Evolutionary conservation across 495 filamentous ascomycete genomes (phyloP).

Genomic region (Clohesyomyces aquaticus): DNA sequence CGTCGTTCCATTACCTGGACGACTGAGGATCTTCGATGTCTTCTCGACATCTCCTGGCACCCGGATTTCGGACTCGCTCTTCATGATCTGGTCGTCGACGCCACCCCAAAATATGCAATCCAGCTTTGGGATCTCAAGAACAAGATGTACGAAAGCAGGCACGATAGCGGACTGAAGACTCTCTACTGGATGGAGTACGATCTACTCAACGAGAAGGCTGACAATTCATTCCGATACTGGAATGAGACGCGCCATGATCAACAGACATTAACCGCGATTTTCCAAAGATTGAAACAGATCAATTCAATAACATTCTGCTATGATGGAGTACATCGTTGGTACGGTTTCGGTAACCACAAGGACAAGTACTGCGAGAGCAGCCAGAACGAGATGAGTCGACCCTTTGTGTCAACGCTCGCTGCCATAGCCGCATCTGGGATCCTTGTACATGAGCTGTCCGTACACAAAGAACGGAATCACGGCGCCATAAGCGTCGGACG

Average conservation of each 20-base stretch:
- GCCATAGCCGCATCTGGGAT: slow-evolving; percentile 25
- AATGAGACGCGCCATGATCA: slow-evolving; percentile 26
- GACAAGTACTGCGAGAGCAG: slow-evolving; percentile 31
- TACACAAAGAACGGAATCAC: background rate
- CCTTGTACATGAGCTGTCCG: slow-evolving; percentile 9
- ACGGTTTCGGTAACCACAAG: slow-evolving; percentile 2
- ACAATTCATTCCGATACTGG: slow-evolving; percentile 8
- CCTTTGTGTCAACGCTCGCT: slow-evolving; percentile 30
- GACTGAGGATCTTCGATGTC: background rate
- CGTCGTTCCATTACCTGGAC: slow-evolving; percentile 13
- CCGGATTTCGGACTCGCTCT: slow-evolving; percentile 11
- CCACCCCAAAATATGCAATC: slow-evolving; percentile 24
- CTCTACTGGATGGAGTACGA: background rate
- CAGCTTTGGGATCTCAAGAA: slow-evolving; percentile 20
- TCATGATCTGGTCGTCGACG: slow-evolving; percentile 25
- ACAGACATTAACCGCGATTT: slow-evolving; percentile 14
- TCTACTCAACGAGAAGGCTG: slow-evolving; percentile 1
- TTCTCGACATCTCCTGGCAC: slow-evolving; percentile 3
- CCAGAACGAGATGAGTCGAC: slow-evolving; percentile 35
- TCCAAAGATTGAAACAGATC: slow-evolving; percentile 6
- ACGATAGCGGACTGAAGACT: background rate
- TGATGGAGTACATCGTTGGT: slow-evolving; percentile 18
- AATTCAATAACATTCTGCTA: slow-evolving; percentile 25
- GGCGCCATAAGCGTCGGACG: slow-evolving; percentile 31
- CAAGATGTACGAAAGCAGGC: background rate